phyloP scores from a whole-genome alignment of 169 alveolate species.

The Perkinsus chesapeaki region DNA sequence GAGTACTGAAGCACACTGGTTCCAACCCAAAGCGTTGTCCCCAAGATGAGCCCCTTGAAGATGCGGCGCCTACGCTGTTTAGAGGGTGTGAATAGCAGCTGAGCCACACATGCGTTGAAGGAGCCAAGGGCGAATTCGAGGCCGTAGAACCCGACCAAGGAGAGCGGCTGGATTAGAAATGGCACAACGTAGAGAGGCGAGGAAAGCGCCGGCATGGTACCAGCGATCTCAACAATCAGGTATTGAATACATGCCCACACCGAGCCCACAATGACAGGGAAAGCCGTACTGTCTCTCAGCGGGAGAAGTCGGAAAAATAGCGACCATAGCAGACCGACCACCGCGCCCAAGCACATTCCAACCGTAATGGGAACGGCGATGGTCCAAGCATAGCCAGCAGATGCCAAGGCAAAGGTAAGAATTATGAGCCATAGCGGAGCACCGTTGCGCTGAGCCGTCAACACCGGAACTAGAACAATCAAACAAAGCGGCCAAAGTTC shows the following conservation, averaged over 20 bases:
- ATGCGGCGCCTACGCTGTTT: not conserved
- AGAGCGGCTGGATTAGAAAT: not conserved
- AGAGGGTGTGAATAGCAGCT: not conserved
- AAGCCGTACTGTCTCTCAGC: not conserved
- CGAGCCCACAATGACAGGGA: not conserved
- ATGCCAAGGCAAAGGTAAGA: not conserved
- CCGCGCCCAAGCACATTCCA: not conserved
- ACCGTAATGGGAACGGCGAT: not conserved
- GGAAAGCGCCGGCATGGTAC: not conserved
- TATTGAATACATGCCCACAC: not conserved
- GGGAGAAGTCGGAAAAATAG: not conserved
- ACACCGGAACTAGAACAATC: not conserved
- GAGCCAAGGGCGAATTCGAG: not conserved
- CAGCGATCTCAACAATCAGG: not conserved
- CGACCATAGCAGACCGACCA: not conserved
- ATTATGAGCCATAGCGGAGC: not conserved
- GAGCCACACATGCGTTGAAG: not conserved
- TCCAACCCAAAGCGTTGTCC: not conserved
- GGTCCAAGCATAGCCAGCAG: not conserved
- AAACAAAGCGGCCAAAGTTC: not conserved
- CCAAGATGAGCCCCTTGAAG: not conserved
- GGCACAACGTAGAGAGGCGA: not conserved
- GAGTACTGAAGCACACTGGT: not conserved
- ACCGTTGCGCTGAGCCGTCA: not conserved
- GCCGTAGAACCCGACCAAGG: not conserved